Evolutionary conservation across 2,329 filamentous ascomycete genomes (phyloP).

Genomic region (Cytospora paraplurivora): DNA sequence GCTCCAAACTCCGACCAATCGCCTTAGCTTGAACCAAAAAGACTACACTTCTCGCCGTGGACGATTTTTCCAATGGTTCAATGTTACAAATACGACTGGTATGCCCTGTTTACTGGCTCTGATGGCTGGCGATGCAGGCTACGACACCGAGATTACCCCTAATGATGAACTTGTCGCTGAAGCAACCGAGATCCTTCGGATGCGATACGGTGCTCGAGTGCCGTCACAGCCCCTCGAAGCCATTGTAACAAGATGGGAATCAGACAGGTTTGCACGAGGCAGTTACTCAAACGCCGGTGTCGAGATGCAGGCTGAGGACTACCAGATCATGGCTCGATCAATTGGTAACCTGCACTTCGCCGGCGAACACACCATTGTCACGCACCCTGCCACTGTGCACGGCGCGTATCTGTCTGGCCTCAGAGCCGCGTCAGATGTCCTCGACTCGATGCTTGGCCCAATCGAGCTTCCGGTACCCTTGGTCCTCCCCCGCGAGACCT

Average conservation of each 20-base stretch:
- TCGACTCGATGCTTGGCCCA: slow-evolving; percentile 78
- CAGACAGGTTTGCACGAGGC: slow-evolving; percentile 86
- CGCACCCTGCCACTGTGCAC: slow-evolving; percentile 94
- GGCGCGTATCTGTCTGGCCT: slow-evolving; percentile 94
- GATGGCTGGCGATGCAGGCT: slow-evolving; percentile 94
- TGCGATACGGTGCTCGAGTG: slow-evolving; percentile 71
- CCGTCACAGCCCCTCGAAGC: slow-evolving; percentile 75
- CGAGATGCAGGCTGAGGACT: slow-evolving; percentile 80
- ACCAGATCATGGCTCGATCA: slow-evolving; percentile 83
- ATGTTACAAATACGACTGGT: slow-evolving; percentile 86
- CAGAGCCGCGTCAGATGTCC: slow-evolving; percentile 82
- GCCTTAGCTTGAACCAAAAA: slow-evolving; percentile 72
- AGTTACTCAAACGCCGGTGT: slow-evolving; percentile 95
- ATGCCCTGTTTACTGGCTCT: slow-evolving; percentile 85
- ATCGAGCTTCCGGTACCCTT: slow-evolving; percentile 77
- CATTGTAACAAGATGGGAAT: slow-evolving; percentile 89
- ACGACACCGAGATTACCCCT: slow-evolving; percentile 76
- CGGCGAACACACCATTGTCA: slow-evolving; percentile 93
- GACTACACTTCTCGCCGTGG: slow-evolving; percentile 80
- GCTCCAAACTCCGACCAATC: slow-evolving; percentile 70
- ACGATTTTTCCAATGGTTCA: slow-evolving; percentile 98
- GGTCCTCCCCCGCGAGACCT: slow-evolving; percentile 64
- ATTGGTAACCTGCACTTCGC: slow-evolving; percentile 92
- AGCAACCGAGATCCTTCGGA: slow-evolving; percentile 75
- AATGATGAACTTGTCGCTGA: slow-evolving; percentile 78